Evolutionary conservation across 139 green algal species (phyloP), one percentile per base, ranked within the genome.

Genomic region (Closterium sp.): DNA sequence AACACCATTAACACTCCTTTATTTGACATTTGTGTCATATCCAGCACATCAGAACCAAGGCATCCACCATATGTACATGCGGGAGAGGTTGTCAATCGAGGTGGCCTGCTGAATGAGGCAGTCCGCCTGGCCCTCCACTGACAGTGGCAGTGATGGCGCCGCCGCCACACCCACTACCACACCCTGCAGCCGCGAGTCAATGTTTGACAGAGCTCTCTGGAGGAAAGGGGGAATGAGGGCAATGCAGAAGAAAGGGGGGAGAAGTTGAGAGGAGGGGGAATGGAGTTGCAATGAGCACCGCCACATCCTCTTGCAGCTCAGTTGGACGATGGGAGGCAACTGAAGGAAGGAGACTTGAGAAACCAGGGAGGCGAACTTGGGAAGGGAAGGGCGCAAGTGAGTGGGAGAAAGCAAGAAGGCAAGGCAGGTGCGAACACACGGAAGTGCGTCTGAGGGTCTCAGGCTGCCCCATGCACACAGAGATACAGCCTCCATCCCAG

Each of bases 21-120:
- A n/a, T n/a, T n/a, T n/a, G n/a, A n/a, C n/a, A n/a, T n/a, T n/a
- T n/a, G n/a, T n/a, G n/a, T n/a, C n/a, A 33, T 55, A 28, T 36
- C 30, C 28, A 34, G n/a, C 7, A 32, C 12, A 36, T 94, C 55
- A 94, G 85, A 94, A 94, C 96, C 96, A 98, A 0, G 96, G 86
- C 96, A 98, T 97, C 97, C 97, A 98, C 97, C 97, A 99, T 33
- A 99, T 97, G 92, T 98, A 99, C 97, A 99, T 98, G 33, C 92
- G 89, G 3, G 95, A 96, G 83, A 99, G 94, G 92, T 98, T 98
- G 31, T 98, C 95, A 43, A 97, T 96, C 87, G 96, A 95, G 5
- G 87, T 95, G 21, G 98, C 98, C 92, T 99, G 97, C 23, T 91
- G 91, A 6, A 99, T 98, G 84, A 99, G 95, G 2, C 97, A 93